A percentile compares a stretch with the other conserved stretches of the same genome.
These are phyloP conservation scores for Kluyveromyces lactis DNA, from an alignment of 805 yeast genomes.

Conservation along the genomic window DNA sequence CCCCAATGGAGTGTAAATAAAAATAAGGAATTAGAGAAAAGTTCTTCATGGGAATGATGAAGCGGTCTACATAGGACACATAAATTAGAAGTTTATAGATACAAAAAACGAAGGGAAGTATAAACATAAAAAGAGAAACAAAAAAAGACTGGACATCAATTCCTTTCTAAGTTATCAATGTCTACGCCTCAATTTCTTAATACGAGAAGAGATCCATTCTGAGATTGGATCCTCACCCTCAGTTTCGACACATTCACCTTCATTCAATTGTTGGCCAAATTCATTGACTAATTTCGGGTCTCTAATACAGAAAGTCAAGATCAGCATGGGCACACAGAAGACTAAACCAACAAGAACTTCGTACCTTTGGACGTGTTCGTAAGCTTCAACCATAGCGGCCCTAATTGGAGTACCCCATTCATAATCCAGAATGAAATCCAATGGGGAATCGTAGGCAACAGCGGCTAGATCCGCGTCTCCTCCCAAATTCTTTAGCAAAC, in stretches of 20 bases:
- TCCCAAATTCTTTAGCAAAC: constrained; percentile 30
- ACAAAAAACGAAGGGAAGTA: no score
- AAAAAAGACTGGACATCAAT: no score
- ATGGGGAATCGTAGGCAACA: constrained; percentile 46
- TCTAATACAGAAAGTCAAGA: constrained; percentile 20
- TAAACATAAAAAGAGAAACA: no score
- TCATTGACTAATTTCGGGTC: constrained; percentile 20
- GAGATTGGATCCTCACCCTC: constrained; percentile 16
- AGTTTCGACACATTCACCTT: constrained; percentile 17
- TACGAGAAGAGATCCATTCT: constrained; percentile 10
- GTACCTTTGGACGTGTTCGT: constrained; percentile 50
- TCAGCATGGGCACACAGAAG: constrained; percentile 20
- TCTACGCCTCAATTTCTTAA: neutral
- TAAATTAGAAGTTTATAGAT: no score
- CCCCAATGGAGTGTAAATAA: no score
- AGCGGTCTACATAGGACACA: no score
- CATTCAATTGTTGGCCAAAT: constrained; percentile 21
- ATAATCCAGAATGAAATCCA: constrained; percentile 37
- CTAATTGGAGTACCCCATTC: constrained; percentile 61
- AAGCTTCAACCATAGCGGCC: constrained; percentile 46
- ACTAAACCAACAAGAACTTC: constrained; percentile 39
- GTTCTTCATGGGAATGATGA: no score
- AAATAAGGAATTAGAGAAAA: no score
- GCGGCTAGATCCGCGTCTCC: constrained; percentile 35
- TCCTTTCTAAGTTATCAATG: no score